Evolutionary conservation across 768 basidiomycete species (phyloP), one percentile per base, ranked within the genome.

Genomic region (Paxillus ammoniavirescens): DNA sequence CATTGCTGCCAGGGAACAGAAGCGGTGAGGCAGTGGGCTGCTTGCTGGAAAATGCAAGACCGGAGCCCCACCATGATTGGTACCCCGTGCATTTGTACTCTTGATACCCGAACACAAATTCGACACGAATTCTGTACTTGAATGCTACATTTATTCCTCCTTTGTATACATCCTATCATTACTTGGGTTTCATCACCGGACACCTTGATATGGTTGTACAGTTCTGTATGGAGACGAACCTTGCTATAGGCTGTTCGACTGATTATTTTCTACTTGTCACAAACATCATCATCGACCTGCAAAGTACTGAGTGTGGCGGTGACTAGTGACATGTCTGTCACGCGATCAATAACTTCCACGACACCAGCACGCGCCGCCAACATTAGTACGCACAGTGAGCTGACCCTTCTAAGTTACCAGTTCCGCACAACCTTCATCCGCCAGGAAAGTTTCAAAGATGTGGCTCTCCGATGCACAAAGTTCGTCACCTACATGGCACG

Each of bases 401-500:
- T 30, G 28, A 21, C 55, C 58, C 49, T 55, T 28, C 1, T 33
- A n/a, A n/a, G n/a, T n/a, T n/a, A 56, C 58, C 53, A 49, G 21
- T 54, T 12, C 14, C 45, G 8, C 37, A 4, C 13, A n/a, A 38
- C 13, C 14, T 7, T 38, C 15, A 38, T 14, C 15, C 50, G 8
- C 40, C 8, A 42, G 50, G 49, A 52, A 51, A 30, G 15, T 36
- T 44, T 18, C 12, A 50, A 50, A 41, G 23, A 81, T 81, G 79
- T 81, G 79, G 79, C 66, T 81, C 44, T 76, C 80, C 53, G 82
- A 83, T 58, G 71, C 74, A 41, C 82, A 83, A 66, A 83, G 65
- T 73, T 18, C 7, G 69, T 65, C 8, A 35, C 30, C 18, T 40
- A 31, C 7, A 6, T 30, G 23, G 23, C 33, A 50, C 12, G 42